These are phyloP conservation scores for Ceraceosorus guamensis DNA, from an alignment of 1,284 basidiomycete genomes.

Conservation along the genomic window DNA sequence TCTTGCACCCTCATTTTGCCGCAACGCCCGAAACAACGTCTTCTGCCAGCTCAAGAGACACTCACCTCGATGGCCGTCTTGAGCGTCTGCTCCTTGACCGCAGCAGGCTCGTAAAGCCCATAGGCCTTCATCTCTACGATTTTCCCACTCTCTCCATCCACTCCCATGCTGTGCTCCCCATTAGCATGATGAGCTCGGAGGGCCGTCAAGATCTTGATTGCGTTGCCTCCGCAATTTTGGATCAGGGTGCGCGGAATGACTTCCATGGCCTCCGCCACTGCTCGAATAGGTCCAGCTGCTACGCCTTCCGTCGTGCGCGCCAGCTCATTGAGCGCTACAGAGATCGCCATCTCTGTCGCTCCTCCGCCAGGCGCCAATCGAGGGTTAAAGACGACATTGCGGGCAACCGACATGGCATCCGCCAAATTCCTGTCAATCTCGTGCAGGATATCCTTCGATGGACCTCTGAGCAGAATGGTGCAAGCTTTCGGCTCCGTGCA, in stretches of 20 bases:
- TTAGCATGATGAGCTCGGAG: slow-evolving; percentile 83
- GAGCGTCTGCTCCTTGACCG: slow-evolving; percentile 93
- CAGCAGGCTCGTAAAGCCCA: slow-evolving; percentile 87
- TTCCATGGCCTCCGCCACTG: slow-evolving; percentile 92
- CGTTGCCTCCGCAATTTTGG: slow-evolving; percentile 92
- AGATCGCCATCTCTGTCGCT: slow-evolving; percentile 96
- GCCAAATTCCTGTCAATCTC: slow-evolving; percentile 96
- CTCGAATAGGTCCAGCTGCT: slow-evolving; percentile 81
- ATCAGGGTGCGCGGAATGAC: slow-evolving; percentile 92
- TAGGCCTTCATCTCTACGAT: slow-evolving; percentile 91
- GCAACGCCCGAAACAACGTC: too few species aligned
- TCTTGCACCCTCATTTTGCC: too few species aligned
- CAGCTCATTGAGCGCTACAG: slow-evolving; percentile 76
- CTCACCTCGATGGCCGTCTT: slow-evolving; percentile 82
- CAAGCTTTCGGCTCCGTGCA: slow-evolving; percentile 93
- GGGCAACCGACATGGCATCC: slow-evolving; percentile 93
- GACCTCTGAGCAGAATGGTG: slow-evolving; percentile 95
- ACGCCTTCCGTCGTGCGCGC: slow-evolving; percentile 67
- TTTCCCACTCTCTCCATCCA: slow-evolving; percentile 90
- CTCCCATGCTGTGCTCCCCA: slow-evolving; percentile 81
- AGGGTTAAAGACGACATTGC: slow-evolving; percentile 95
- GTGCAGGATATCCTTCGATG: slow-evolving; percentile 95
- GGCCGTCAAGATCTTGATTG: slow-evolving; percentile 84
- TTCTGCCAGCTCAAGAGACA: too few species aligned
- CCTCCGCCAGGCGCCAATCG: slow-evolving; percentile 85